Evolutionary conservation across 108 stramenopile genomes (phyloP).

Genomic region (Cyclotella baltica): DNA sequence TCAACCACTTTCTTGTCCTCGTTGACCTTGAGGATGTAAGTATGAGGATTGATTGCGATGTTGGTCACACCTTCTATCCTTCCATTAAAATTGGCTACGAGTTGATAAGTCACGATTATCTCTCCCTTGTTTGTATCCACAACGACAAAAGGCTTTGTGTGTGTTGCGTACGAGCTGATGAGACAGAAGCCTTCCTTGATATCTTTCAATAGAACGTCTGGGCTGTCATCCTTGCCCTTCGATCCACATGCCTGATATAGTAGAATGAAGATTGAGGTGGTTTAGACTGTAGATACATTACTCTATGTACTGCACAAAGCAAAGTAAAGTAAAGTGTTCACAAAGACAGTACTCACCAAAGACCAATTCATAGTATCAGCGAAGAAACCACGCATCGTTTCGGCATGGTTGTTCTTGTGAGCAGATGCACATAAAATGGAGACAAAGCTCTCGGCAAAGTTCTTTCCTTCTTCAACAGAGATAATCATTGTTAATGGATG

Average conservation of each 20-base stretch:
- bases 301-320: too few relatives aligned
- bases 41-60: neutral
- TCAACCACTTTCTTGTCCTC: conserved; percentile 1
- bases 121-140: neutral
- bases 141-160: conserved; percentile 2
- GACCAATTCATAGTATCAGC: neutral
- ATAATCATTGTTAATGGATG: too few relatives aligned
- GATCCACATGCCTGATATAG: neutral
- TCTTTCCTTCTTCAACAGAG: conserved; percentile 4
- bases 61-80: neutral
- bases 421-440: conserved; percentile 7
- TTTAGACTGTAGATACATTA: too few relatives aligned
- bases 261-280: too few relatives aligned
- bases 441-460: neutral
- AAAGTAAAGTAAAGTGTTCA: too few relatives aligned
- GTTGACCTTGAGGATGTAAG: conserved; percentile 3
- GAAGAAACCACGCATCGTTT: neutral
- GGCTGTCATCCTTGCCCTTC: neutral
- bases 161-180: neutral
- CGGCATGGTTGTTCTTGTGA: neutral
- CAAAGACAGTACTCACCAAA: too few relatives aligned
- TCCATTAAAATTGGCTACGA: neutral
- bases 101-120: neutral
- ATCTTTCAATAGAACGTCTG: neutral
- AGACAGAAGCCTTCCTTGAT: neutral